These are phyloP conservation scores for Salix koriyanagi DNA, from an alignment of 345 rosid genomes.

Conservation along the genomic window DNA sequence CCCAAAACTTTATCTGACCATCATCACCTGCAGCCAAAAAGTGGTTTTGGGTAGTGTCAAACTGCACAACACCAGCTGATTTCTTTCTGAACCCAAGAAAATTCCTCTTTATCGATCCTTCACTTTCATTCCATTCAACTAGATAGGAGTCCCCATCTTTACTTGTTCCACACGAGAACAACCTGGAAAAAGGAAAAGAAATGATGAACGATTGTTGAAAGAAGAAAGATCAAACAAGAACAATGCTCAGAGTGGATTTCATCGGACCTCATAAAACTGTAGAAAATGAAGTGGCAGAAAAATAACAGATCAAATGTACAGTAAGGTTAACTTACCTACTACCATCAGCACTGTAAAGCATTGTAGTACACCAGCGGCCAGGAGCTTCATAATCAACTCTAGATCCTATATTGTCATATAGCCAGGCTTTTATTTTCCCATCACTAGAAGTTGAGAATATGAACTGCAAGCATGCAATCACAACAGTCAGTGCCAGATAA, in stretches of 20 bases:
- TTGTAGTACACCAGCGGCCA: slow-evolving; percentile 69
- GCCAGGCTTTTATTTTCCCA: slow-evolving; percentile 92
- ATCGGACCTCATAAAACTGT: neutral
- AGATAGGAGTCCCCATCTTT: slow-evolving; percentile 79
- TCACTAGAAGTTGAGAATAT: slow-evolving; percentile 73
- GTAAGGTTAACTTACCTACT: slow-evolving; percentile 46
- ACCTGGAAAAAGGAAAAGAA: slow-evolving; percentile 37
- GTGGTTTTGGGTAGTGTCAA: slow-evolving; percentile 80
- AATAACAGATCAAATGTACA: neutral
- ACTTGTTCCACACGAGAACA: slow-evolving; percentile 90
- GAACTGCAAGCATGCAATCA: slow-evolving; percentile 43
- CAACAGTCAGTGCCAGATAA: slow-evolving; percentile 12
- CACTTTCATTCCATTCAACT: slow-evolving; percentile 95
- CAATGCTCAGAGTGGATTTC: neutral
- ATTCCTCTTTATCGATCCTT: slow-evolving; percentile 78
- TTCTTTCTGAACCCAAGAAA: slow-evolving; percentile 68
- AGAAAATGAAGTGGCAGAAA: neutral
- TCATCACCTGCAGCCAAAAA: slow-evolving; percentile 93
- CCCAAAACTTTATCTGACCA: slow-evolving; percentile 84
- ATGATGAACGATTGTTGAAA: neutral
- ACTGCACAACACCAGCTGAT: slow-evolving; percentile 60
- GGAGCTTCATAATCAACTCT: slow-evolving; percentile 86
- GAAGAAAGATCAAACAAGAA: neutral
- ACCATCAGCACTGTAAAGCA: slow-evolving; percentile 87
- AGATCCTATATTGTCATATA: slow-evolving; percentile 73